Base-by-base conservation (phyloP, 1,139 yeast species). In the Hanseniaspora uvarum region DNA sequence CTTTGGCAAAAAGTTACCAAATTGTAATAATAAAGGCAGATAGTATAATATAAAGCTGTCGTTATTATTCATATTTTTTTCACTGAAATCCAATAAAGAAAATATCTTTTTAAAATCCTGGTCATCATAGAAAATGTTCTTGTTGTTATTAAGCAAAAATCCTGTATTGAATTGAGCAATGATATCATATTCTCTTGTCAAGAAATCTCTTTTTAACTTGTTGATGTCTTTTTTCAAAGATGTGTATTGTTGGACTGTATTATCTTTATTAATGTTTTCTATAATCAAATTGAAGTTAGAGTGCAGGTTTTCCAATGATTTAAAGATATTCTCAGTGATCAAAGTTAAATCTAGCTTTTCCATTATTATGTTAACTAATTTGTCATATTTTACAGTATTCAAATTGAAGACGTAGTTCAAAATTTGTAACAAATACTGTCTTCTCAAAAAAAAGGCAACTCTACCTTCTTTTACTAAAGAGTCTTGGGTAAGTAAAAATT, bases 361-460 rank as follows among this genome's bases (percentile, higher is more conserved):
- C 62, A 63, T 26, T 59, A 57, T 4, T 62, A 58, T 31, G 62
- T 56, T 21, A 72, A 53, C 33, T 55, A 60, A 48, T 66, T 62
- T 58, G 56, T 61, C 57, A 33, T 40, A 16, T 24, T 18, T 24
- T 10, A 43, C 28, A 14, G 36, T 26, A 59, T 68, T 62, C 65
- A 65, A 57, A 64, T 73, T 63, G 28, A 80, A 66, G 40, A 81
- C 68, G 62, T 75, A 85, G 7, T 86, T 80, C 24, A 82, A 72
- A 37, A 86, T 79, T 60, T 84, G 86, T 49, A 89, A 67, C 21
- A 88, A 80, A 60, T 79, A 83, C 62, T 80, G 83, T 53, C 81
- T 75, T 60, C 96, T 75, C 55, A 79, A 69, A 63, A 80, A 86
- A 63, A 77, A 87, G 6, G 79, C 73, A n/a, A 84, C 77, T 59